phyloP scores from a whole-genome alignment of 164 flowering plant species.

The Chimonanthus praecox region DNA sequence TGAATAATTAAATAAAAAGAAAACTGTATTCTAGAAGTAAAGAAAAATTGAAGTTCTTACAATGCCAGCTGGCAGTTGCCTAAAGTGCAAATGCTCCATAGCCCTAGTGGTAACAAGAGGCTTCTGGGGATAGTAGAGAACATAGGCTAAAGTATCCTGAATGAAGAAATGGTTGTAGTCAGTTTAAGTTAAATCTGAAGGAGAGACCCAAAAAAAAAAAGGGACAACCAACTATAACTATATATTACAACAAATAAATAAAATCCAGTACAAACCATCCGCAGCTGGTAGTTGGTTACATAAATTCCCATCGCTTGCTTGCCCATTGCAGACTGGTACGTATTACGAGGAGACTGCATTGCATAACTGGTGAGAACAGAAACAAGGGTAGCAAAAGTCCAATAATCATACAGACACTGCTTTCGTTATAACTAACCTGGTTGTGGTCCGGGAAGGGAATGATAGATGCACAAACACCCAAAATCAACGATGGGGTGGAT shows the following conservation, averaged over 20 bases:
- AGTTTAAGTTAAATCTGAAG: neutral
- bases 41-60: slow-evolving; percentile 31
- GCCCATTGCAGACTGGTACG: slow-evolving; percentile 99
- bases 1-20: neutral
- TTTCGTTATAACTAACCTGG: slow-evolving; percentile 45
- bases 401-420: no score
- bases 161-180: neutral
- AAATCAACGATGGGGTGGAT: slow-evolving; percentile 95
- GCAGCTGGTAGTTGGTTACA: slow-evolving; percentile 92
- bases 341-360: slow-evolving; percentile 94
- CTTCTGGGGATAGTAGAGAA: slow-evolving; percentile 92
- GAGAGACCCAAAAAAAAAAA: neutral
- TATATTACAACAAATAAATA: neutral
- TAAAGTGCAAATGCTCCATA: slow-evolving; percentile 95
- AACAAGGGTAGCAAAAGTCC: neutral
- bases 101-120: slow-evolving; percentile 98
- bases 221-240: no score
- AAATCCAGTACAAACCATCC: slow-evolving; percentile 57
- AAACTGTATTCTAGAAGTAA: neutral
- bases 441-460: slow-evolving; percentile 99
- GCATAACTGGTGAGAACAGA: neutral
- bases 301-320: slow-evolving; percentile 99
- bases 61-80: slow-evolving; percentile 99
- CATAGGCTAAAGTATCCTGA: slow-evolving; percentile 98
- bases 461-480: slow-evolving; percentile 99